Conservation (phyloP, 257 asterid genomes). For the Plantago elongata region DNA sequence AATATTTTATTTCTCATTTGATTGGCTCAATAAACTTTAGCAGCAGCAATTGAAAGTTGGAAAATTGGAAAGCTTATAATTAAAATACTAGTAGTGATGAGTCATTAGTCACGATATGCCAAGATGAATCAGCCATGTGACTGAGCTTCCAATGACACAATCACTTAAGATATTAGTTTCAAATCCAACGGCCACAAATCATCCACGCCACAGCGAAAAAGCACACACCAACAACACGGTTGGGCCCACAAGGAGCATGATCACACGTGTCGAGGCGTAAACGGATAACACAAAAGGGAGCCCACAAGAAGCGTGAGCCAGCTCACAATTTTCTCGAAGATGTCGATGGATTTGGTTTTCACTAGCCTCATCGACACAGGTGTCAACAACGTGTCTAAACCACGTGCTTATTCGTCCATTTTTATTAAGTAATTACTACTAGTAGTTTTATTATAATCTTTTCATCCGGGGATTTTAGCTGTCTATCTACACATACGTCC, state of each 20-base stretch:
- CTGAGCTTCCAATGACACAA: neutral
- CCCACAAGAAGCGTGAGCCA: slow-evolving; percentile 4
- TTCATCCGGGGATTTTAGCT: no score
- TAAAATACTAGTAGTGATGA: no score
- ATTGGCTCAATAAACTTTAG: no score
- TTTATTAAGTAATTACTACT: neutral
- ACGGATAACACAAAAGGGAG: neutral
- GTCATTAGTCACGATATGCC: no score
- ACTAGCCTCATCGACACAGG: neutral
- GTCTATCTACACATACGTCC: no score
- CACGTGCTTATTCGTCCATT: neutral
- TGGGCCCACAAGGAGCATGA: neutral
- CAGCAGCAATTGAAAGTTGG: no score
- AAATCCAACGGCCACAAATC: neutral
- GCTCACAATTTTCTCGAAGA: neutral
- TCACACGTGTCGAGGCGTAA: neutral
- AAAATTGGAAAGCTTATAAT: no score
- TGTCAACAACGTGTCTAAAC: slow-evolving; percentile 4
- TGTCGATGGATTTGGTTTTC: neutral
- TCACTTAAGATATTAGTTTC: neutral
- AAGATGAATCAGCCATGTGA: neutral
- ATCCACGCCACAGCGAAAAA: neutral
- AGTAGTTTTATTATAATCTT: neutral
- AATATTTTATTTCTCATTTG: no score
- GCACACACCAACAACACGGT: neutral